Conservation (phyloP, 2,329 filamentous ascomycete genomes). For the Elsinoe batatas region DNA sequence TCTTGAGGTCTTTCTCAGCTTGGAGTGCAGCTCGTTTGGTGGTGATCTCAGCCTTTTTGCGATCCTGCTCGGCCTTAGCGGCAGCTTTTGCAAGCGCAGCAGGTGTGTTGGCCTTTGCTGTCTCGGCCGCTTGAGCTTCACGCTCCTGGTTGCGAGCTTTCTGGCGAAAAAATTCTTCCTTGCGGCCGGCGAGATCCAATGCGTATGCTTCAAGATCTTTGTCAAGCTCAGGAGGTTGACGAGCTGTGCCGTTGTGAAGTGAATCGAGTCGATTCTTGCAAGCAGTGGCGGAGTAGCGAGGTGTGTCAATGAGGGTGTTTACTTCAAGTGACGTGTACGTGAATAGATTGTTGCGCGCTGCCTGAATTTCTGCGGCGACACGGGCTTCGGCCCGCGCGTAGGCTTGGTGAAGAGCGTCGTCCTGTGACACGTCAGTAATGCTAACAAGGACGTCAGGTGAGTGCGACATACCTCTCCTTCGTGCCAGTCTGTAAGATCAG, state of each 20-base stretch:
- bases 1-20: slow-evolving; percentile 4
- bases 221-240: slow-evolving; percentile 35
- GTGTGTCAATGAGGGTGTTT: slow-evolving; percentile 31
- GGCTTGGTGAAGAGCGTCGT: slow-evolving; percentile 8
- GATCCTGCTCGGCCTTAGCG: not conserved
- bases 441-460: not conserved
- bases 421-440: not conserved
- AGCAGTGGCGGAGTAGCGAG: slow-evolving; percentile 38
- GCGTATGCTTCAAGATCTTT: slow-evolving; percentile 31
- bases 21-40: slow-evolving; percentile 5
- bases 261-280: slow-evolving; percentile 36
- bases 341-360: slow-evolving; percentile 36
- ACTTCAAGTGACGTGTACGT: slow-evolving; percentile 30
- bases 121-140: slow-evolving; percentile 7
- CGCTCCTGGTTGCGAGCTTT: not conserved
- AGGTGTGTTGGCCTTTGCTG: not conserved
- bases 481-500: slow-evolving; percentile 41
- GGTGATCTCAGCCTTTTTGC: slow-evolving; percentile 5
- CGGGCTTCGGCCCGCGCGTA: slow-evolving; percentile 35
- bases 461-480: slow-evolving; percentile 34
- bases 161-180: slow-evolving; percentile 17
- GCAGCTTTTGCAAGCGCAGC: not conserved
- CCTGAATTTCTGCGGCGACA: slow-evolving; percentile 31
- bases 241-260: slow-evolving; percentile 35
- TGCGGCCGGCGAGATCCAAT: slow-evolving; percentile 24